Evolutionary conservation across 139 green algal genomes (phyloP), one percentile per base, ranked within the genome.

Genomic region (Bryopsis sp.): DNA sequence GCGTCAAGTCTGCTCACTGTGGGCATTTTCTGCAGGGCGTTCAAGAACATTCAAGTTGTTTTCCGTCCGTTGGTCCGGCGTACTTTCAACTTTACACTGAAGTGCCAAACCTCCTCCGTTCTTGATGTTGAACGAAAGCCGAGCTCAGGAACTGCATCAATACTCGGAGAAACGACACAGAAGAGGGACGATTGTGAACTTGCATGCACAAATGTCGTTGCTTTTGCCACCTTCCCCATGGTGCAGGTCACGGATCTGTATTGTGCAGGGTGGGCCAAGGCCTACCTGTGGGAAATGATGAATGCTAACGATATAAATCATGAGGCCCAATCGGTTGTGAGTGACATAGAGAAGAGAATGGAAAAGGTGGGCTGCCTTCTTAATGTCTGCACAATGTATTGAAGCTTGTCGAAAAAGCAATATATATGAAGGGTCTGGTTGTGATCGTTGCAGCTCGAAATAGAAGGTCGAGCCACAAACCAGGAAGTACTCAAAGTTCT

Each of bases 201-300:
- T 1, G 47, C 64, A 7, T 58, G 33, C 1, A 34, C 37, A 11
- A 29, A 34, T 3, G 37, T 88, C 0, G 66, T 48, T 0, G 82
- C 76, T 0, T 37, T 38, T 19, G 74, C 70, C 0, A 63, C 34
- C 35, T 88, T 85, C 64, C 82, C 82, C 0, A 59, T 62, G 1
- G 15, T 88, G 39, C 60, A 75, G 39, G 64, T 88, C 0, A 79
- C 79, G 1, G 79, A 85, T 39, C 70, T 76, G 33, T 68, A 69
- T 37, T 72, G 71, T 15, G 39, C 81, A 29, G 70, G 78, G 7
- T 8, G 74, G 2, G 47, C 67, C 28, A 85, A 84, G 69, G 66
- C 79, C 31, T 58, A 85, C 22, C 39, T 82, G 4, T 89, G 83
- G 83, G 64, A 76, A 35, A 61, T 77, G 66, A 72, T 85, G 29